phyloP scores from a whole-genome alignment of 1,284 basidiomycete species.

The Ustilago curta region DNA sequence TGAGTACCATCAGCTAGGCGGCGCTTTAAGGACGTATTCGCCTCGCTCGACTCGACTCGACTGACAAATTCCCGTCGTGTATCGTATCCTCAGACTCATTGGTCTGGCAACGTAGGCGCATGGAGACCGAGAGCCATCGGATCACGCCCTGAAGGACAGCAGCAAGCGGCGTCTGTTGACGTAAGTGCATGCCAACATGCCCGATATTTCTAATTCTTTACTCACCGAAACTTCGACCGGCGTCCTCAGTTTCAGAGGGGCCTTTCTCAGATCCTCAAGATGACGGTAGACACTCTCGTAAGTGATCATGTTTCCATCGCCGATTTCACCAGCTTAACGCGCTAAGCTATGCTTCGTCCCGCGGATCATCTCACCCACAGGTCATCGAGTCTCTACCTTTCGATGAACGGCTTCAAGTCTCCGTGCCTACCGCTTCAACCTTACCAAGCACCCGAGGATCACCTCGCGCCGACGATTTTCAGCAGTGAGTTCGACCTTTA shows the following conservation, averaged over 20 bases:
- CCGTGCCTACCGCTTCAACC: neutral
- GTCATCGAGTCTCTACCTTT: constrained; percentile 13
- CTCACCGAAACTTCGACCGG: neutral
- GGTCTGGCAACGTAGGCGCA: neutral
- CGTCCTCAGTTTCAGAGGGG: constrained; percentile 18
- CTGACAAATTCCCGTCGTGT: neutral
- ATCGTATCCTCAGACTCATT: neutral
- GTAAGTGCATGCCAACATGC: neutral
- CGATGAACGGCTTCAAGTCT: constrained; percentile 13
- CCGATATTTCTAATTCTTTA: neutral
- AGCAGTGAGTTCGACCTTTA: neutral
- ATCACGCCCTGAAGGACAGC: neutral
- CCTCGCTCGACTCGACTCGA: neutral
- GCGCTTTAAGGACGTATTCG: too few species aligned
- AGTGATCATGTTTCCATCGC: neutral
- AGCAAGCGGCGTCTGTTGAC: neutral
- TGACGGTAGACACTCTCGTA: constrained; percentile 16
- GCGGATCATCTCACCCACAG: neutral
- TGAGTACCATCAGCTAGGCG: constrained; percentile 4
- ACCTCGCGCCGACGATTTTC: neutral
- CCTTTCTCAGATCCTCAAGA: constrained; percentile 25
- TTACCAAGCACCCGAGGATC: neutral
- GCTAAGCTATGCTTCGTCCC: neutral
- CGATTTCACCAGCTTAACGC: neutral
- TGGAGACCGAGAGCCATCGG: neutral